These are phyloP conservation scores for Plasmodium vivax DNA, from an alignment of 169 alveolate species.

Conservation along the genomic window DNA sequence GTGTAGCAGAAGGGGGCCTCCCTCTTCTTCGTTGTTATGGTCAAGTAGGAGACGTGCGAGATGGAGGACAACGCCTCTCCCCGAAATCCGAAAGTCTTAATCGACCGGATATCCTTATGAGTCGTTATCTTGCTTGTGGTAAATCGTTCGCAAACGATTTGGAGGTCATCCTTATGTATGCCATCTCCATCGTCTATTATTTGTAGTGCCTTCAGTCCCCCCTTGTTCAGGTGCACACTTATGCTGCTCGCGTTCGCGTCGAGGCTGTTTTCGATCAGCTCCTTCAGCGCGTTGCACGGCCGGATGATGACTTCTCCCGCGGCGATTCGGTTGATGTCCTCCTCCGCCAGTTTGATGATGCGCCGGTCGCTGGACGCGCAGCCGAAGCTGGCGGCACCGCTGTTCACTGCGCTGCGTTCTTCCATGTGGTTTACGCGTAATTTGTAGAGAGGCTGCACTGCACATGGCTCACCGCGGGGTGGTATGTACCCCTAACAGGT, in stretches of 20 bases:
- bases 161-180: slow-evolving; percentile 92
- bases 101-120: slow-evolving; percentile 88
- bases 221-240: slow-evolving; percentile 87
- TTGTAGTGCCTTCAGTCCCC: slow-evolving; percentile 93
- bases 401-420: not conserved
- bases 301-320: slow-evolving; percentile 98
- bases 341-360: slow-evolving; percentile 88
- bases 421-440: not conserved
- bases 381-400: not conserved
- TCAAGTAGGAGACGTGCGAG: slow-evolving; percentile 92
- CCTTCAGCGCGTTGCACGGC: slow-evolving; percentile 98
- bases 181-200: slow-evolving; percentile 98
- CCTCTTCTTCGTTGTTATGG: slow-evolving; percentile 90
- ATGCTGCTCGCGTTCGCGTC: slow-evolving; percentile 97
- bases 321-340: slow-evolving; percentile 94
- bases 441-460: not conserved
- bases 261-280: slow-evolving; percentile 96
- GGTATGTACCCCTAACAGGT: not conserved
- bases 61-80: slow-evolving; percentile 99
- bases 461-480: not conserved
- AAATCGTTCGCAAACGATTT: slow-evolving; percentile 95
- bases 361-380: slow-evolving; percentile 15
- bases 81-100: slow-evolving; percentile 97
- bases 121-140: slow-evolving; percentile 95
- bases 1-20: slow-evolving; percentile 86